Evolutionary conservation across 2,329 filamentous ascomycete genomes (phyloP).

Genomic region (Tolypocladium sp.): DNA sequence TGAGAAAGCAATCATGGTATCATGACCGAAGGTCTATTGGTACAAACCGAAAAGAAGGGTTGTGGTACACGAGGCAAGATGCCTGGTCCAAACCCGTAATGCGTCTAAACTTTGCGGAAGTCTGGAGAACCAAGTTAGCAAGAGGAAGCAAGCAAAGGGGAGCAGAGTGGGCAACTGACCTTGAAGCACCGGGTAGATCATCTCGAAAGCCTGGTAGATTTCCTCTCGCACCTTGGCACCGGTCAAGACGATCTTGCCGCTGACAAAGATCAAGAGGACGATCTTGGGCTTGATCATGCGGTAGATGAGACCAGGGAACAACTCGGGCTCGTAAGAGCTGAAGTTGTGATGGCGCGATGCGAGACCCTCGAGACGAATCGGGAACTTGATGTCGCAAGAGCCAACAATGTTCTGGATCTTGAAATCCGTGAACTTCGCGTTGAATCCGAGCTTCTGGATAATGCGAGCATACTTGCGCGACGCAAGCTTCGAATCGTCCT

Average conservation of each 20-base stretch:
- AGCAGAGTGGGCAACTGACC: slow-evolving; percentile 39
- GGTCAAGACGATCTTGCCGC: slow-evolving; percentile 95
- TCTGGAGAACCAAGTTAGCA: slow-evolving; percentile 23
- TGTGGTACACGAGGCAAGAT: slow-evolving; percentile 8
- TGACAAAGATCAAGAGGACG: slow-evolving; percentile 94
- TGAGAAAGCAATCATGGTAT: slow-evolving; percentile 35
- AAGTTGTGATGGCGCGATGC: slow-evolving; percentile 98
- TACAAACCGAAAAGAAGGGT: slow-evolving; percentile 23
- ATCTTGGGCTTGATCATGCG: slow-evolving; percentile 99
- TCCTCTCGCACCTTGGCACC: slow-evolving; percentile 97
- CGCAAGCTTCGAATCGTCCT: slow-evolving; percentile 95
- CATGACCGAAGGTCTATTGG: slow-evolving; percentile 34
- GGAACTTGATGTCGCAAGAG: slow-evolving; percentile 98
- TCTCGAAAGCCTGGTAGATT: slow-evolving; percentile 93
- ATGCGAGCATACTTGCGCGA: slow-evolving; percentile 97
- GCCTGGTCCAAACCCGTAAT: slow-evolving; percentile 5
- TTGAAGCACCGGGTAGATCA: slow-evolving; percentile 93
- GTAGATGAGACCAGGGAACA: slow-evolving; percentile 99
- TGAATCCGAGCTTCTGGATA: slow-evolving; percentile 99
- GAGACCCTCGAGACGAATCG: slow-evolving; percentile 90
- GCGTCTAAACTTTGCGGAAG: slow-evolving; percentile 46
- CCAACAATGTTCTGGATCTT: slow-evolving; percentile 99
- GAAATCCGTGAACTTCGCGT: slow-evolving; percentile 98
- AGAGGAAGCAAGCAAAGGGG: neutral
- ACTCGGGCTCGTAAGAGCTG: slow-evolving; percentile 95